phyloP scores from a whole-genome alignment of 495 filamentous ascomycete species.

The Pseudoneurospora amorphoporcata region DNA sequence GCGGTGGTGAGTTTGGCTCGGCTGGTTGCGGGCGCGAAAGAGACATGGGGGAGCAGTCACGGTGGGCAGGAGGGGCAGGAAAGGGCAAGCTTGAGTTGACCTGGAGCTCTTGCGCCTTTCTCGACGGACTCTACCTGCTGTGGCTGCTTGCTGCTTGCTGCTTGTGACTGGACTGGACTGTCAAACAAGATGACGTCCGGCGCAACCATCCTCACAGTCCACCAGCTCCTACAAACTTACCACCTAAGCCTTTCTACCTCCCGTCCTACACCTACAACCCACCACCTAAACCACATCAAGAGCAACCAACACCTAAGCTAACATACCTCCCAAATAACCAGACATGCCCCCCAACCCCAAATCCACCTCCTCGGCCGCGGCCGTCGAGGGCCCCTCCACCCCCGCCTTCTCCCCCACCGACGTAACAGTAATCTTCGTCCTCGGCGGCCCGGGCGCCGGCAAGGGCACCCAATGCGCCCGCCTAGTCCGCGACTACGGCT shows the following conservation, averaged over 20 bases:
- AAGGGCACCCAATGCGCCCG: slow-evolving; percentile 84
- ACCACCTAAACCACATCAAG: too few relatives aligned
- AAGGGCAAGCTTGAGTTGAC: not conserved
- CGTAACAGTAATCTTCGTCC: slow-evolving; percentile 82
- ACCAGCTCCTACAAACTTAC: not conserved
- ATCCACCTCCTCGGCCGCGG: slow-evolving; percentile 11
- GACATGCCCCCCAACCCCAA: slow-evolving; percentile 7
- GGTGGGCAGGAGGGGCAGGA: not conserved
- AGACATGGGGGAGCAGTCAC: not conserved
- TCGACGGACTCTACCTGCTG: not conserved
- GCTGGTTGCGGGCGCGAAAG: not conserved
- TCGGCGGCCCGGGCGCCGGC: slow-evolving; percentile 68
- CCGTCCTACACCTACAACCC: not conserved
- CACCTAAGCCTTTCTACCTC: not conserved
- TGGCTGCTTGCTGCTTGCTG: not conserved
- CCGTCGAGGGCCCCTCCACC: slow-evolving; percentile 34
- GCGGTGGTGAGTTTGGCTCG: not conserved
- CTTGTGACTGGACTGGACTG: not conserved
- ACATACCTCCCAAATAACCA: not conserved
- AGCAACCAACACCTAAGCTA: too few relatives aligned
- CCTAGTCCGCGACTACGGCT: slow-evolving; percentile 81
- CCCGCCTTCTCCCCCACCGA: slow-evolving; percentile 72
- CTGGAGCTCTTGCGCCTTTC: not conserved
- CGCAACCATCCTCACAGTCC: not conserved
- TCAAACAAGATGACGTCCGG: not conserved